Conservation (phyloP, 495 filamentous ascomycete species). For the Talaromyces liani region DNA sequence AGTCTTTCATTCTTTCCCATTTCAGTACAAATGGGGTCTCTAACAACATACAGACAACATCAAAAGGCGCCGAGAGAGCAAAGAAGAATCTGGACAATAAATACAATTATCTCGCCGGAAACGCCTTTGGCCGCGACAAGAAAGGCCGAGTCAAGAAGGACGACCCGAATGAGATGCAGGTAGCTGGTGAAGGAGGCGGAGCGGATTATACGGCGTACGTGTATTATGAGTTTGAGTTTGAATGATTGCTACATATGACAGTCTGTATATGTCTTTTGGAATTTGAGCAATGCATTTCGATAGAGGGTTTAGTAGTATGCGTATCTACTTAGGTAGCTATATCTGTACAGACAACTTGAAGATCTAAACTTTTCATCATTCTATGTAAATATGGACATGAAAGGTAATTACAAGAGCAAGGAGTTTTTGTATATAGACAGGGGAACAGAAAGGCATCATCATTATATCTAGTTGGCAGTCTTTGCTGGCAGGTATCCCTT, state of each 20-base stretch:
- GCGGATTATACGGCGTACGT: conserved; percentile 93
- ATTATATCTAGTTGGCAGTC: conserved; percentile 13
- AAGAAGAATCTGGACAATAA: conserved; percentile 73
- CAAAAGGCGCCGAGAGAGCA: conserved; percentile 74
- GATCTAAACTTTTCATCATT: not conserved
- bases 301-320: not conserved
- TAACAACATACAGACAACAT: conserved; percentile 53
- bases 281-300: not conserved
- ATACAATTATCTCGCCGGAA: conserved; percentile 90
- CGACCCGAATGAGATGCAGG: conserved; percentile 79
- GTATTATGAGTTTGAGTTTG: conserved; percentile 90
- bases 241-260: conserved; percentile 21
- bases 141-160: conserved; percentile 85
- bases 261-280: conserved; percentile 1
- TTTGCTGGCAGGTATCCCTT: conserved; percentile 53
- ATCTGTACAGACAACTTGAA: not conserved
- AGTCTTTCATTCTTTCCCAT: conserved; percentile 16
- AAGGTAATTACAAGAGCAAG: not conserved
- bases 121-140: conserved; percentile 90
- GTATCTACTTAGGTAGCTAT: not conserved
- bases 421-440: not conserved
- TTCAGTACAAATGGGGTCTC: not conserved
- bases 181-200: conserved; percentile 55
- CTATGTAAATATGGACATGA: not conserved
- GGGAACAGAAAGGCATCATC: not conserved